A percentile compares a stretch with the other conserved stretches of the same genome.
These are phyloP conservation scores for Pleomassaria siparia DNA, from an alignment of 2,329 filamentous ascomycete species.

Conservation along the genomic window DNA sequence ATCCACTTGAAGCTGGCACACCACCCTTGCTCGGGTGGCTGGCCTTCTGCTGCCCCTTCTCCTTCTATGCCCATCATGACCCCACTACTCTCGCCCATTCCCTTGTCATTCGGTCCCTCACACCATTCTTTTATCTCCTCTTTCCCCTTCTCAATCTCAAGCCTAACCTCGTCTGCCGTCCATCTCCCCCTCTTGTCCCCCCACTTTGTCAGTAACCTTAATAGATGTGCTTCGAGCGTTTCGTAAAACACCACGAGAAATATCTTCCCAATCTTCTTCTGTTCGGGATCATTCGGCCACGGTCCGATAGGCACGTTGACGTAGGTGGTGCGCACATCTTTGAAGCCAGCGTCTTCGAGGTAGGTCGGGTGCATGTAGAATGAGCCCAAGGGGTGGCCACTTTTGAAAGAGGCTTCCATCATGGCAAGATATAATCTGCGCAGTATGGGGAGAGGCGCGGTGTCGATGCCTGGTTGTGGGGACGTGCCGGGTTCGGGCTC, in stretches of 20 bases:
- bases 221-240: slow-evolving; percentile 28
- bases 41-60: no score
- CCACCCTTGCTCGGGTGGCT: no score
- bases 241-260: slow-evolving; percentile 39
- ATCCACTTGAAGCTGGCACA: slow-evolving; percentile 42
- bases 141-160: slow-evolving; percentile 23
- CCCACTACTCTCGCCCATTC: slow-evolving; percentile 21
- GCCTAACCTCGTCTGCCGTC: slow-evolving; percentile 29
- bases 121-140: slow-evolving; percentile 32
- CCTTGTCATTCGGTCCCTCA: slow-evolving; percentile 20
- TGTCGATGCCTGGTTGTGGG: slow-evolving; percentile 3
- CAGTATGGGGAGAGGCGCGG: slow-evolving; percentile 27
- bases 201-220: slow-evolving; percentile 32
- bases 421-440: slow-evolving; percentile 29
- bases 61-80: no score
- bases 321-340: slow-evolving; percentile 44
- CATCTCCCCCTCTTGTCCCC: slow-evolving; percentile 31
- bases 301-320: slow-evolving; percentile 40
- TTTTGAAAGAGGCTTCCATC: slow-evolving; percentile 43
- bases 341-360: slow-evolving; percentile 49
- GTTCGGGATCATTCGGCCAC: slow-evolving; percentile 34
- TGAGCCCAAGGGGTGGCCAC: slow-evolving; percentile 45
- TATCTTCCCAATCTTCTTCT: slow-evolving; percentile 36
- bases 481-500: slow-evolving; percentile 4
- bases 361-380: slow-evolving; percentile 46